These are phyloP conservation scores for Stagonosporopsis chrysanthemi DNA, from an alignment of 2,329 filamentous ascomycete genomes.

Conservation along the genomic window DNA sequence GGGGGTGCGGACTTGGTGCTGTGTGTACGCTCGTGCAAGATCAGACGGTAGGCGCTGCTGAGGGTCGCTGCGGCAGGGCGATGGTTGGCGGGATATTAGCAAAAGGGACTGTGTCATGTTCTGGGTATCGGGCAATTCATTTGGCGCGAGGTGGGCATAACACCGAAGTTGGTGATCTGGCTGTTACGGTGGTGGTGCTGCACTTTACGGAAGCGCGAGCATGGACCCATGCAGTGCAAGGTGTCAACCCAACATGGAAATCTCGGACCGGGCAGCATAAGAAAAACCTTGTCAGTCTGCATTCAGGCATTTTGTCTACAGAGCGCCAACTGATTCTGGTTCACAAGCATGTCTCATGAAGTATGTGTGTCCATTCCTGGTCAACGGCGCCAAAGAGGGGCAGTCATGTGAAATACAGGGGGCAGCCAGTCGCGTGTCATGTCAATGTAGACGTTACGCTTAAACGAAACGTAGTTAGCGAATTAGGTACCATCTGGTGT, in stretches of 20 bases:
- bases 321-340: not conserved
- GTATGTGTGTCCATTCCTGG: not conserved
- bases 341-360: not conserved
- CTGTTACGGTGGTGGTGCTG: slow-evolving; percentile 32
- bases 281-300: not conserved
- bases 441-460: not conserved
- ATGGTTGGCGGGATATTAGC: slow-evolving; percentile 20
- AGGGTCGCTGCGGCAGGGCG: slow-evolving; percentile 23
- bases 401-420: slow-evolving; percentile 28
- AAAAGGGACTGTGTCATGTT: slow-evolving; percentile 34
- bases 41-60: slow-evolving; percentile 12
- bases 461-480: not conserved
- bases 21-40: slow-evolving; percentile 4
- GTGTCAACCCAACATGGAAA: not conserved
- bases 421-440: slow-evolving; percentile 13
- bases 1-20: slow-evolving; percentile 26
- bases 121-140: slow-evolving; percentile 17
- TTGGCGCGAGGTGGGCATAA: slow-evolving; percentile 20
- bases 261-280: not conserved
- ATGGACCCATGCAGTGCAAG: slow-evolving; percentile 5
- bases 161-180: slow-evolving; percentile 43
- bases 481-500: no score
- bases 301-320: not conserved
- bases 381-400: not conserved
- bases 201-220: slow-evolving; percentile 29